A percentile compares a stretch with the other conserved stretches of the same genome.
These are phyloP conservation scores for Ustilago shanxiensis DNA, from an alignment of 1,284 basidiomycete species.

Conservation along the genomic window DNA sequence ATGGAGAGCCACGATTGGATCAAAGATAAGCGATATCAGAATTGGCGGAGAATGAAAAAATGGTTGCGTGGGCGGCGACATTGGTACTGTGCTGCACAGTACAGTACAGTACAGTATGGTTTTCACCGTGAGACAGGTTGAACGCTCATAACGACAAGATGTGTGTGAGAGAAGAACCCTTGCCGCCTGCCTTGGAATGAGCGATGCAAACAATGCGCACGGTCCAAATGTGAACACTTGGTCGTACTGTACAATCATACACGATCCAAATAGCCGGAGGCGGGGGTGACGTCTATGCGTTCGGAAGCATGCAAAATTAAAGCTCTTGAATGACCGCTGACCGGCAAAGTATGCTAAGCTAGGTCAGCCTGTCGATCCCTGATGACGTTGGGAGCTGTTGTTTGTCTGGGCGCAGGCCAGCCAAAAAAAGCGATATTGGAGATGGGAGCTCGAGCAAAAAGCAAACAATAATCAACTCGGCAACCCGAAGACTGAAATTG, in stretches of 20 bases:
- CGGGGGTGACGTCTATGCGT: not conserved
- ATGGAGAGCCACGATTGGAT: constrained; percentile 10
- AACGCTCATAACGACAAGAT: not conserved
- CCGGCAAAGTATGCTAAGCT: constrained; percentile 6
- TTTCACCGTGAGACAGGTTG: too few relatives aligned
- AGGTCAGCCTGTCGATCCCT: not conserved
- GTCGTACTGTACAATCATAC: too few relatives aligned
- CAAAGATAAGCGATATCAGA: constrained; percentile 26
- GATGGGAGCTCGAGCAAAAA: too few relatives aligned
- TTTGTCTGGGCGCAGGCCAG: too few relatives aligned
- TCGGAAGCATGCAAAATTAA: too few relatives aligned
- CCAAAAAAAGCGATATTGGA: too few relatives aligned
- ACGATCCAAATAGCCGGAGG: too few relatives aligned
- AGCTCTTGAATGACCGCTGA: constrained; percentile 5
- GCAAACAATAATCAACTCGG: too few relatives aligned
- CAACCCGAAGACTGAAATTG: too few relatives aligned
- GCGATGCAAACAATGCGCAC: not conserved
- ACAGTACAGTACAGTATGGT: too few relatives aligned
- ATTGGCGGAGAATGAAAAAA: constrained; percentile 23
- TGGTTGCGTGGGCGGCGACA: not conserved
- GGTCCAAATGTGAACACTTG: too few relatives aligned
- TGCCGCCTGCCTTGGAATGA: not conserved
- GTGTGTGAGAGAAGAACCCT: not conserved
- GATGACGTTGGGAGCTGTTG: not conserved
- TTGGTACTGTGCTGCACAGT: not conserved